Evolutionary conservation across 2,329 filamentous ascomycete species (phyloP), one percentile per base, ranked within the genome.

Genomic region (Cercospora beticola): DNA sequence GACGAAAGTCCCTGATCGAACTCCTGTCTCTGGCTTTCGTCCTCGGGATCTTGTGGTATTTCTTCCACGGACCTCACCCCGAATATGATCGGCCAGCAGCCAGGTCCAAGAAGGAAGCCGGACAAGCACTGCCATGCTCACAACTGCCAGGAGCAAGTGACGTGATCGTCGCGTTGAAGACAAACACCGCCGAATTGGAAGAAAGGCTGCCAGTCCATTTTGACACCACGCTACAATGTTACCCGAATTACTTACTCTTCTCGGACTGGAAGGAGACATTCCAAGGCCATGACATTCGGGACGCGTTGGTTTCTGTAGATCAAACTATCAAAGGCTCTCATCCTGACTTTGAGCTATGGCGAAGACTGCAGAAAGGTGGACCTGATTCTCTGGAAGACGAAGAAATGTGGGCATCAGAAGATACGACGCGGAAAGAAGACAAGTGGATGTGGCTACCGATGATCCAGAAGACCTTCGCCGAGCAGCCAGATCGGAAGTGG

Each of bases 391-490:
- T 81, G 2, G 75, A 77, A 10, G 68, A 78, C 16, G 69, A 72
- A 6, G 75, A 78, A 61, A 65, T 72, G 26, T 77, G 76, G 56
- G 71, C 75, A 16, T 65, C 68, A 2, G 71, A 74, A 18, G 72
- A 75, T 36, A 74, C 76, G 5, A 73, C 73, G 16, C 76, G 83
- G 82, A 78, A 74, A 23, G 60, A 75, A 16, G 74, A 76, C 56
- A 84, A 84, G 70, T 86, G 82, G 79, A 86, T 86, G 72, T 85
- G 86, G 68, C 72, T 86, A 26, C 83, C 84, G 26, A 85, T 85
- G 79, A 77, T 86, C 3, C 72, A 70, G 28, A 65, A 61, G 33
- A 71, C 73, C 1, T 71, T 68, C 12, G 57, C 68, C 1, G 68
- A 72, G 31, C 83, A 82, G 49, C 84, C 84, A 0, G 76, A 80